A percentile compares a stretch with the other conserved stretches of the same genome.
These are phyloP conservation scores for Excoecaria agallocha DNA, from an alignment of 345 rosid genomes.

Conservation along the genomic window DNA sequence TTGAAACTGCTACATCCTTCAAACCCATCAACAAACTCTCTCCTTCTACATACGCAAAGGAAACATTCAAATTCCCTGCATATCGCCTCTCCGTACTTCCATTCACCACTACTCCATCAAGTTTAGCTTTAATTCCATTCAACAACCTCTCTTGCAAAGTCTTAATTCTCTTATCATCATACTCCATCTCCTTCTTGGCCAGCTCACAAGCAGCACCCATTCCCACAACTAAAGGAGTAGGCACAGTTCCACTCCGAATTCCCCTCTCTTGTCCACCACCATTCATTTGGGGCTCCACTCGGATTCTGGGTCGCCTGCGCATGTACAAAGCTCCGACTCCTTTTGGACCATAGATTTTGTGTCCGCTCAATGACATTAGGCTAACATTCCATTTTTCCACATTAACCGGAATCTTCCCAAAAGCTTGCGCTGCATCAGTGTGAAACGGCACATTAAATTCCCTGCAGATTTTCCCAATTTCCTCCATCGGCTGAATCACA, in stretches of 20 bases:
- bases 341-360: constrained; percentile 88
- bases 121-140: constrained; percentile 61
- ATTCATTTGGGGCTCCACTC: constrained; percentile 88
- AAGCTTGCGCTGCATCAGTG: constrained; percentile 91
- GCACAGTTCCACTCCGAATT: constrained; percentile 84
- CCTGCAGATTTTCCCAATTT: constrained; percentile 78
- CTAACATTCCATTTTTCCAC: constrained; percentile 89
- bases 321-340: constrained; percentile 90
- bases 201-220: constrained; percentile 89
- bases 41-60: constrained; percentile 95
- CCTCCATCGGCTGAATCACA: constrained; percentile 89
- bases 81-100: constrained; percentile 83
- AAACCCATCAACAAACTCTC: constrained; percentile 97
- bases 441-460: constrained; percentile 80
- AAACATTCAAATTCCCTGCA: constrained; percentile 77
- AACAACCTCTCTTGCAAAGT: constrained; percentile 66
- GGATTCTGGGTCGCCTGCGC: constrained; percentile 76
- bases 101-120: constrained; percentile 85
- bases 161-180: constrained; percentile 66
- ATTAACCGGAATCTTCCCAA: constrained; percentile 88
- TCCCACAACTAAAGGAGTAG: constrained; percentile 83
- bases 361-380: constrained; percentile 92
- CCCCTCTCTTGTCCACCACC: constrained; percentile 99
- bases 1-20: constrained; percentile 96
- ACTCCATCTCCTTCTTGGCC: constrained; percentile 84